A percentile compares a stretch with the other conserved stretches of the same genome.
Conservation (phyloP, 2,329 filamentous ascomycete genomes). For the Aquanectria penicillioides region DNA sequence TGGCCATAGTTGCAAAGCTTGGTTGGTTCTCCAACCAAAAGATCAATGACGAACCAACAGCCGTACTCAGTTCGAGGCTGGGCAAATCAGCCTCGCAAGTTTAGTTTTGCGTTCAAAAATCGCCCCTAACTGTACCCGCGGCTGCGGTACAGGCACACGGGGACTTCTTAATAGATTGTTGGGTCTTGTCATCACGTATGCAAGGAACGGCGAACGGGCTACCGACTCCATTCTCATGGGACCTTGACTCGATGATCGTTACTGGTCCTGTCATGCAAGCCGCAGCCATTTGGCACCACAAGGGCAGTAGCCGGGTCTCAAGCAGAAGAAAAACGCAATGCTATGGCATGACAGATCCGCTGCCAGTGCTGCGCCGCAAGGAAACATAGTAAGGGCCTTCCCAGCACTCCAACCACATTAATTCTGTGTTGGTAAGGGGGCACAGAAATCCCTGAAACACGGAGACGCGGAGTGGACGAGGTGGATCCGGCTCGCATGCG, state of each 20-base stretch:
- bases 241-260: constrained; percentile 6
- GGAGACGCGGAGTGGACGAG: neutral
- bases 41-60: constrained; percentile 4
- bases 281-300: neutral
- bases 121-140: neutral
- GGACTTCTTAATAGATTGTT: constrained; percentile 18
- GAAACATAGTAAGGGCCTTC: neutral
- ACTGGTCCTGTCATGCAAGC: neutral
- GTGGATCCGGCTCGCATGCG: constrained; percentile 8
- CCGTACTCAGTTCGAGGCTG: neutral
- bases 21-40: neutral
- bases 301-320: neutral
- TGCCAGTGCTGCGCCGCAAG: constrained; percentile 2
- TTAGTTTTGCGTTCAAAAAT: neutral
- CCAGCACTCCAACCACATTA: neutral
- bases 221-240: neutral
- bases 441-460: neutral
- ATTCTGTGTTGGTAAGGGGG: constrained; percentile 3
- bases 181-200: neutral
- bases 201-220: constrained; percentile 9
- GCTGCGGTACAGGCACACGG: constrained; percentile 3
- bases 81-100: neutral
- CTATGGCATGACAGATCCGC: constrained; percentile 10
- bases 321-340: neutral
- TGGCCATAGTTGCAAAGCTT: constrained; percentile 4